Percentiles rank a stretch among this genome's conserved stretches.
Evolutionary conservation across 768 basidiomycete species (phyloP).

Genomic region (Leccinum fibrillosum): DNA sequence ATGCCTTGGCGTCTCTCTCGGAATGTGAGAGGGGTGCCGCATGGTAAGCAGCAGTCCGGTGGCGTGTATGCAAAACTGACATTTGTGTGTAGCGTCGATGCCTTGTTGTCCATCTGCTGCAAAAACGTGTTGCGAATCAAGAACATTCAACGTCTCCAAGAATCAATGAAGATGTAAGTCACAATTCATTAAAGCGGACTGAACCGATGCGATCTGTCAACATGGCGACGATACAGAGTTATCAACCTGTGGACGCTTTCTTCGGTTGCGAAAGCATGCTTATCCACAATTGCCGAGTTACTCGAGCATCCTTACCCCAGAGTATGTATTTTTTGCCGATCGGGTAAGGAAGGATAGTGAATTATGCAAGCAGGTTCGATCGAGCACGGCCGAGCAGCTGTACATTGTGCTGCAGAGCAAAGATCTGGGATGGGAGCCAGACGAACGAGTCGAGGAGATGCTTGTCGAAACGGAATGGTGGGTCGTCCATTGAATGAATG

Average conservation of each 20-base stretch:
- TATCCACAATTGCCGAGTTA: conserved; percentile 52
- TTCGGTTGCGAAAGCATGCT: conserved; percentile 39
- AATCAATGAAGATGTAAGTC: conserved; percentile 80
- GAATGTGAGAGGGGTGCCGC: conserved; percentile 44
- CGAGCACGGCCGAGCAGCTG: conserved; percentile 77
- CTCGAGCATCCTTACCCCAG: conserved; percentile 78
- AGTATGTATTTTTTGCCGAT: conserved; percentile 41
- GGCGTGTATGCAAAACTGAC: conserved; percentile 10
- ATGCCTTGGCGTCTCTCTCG: conserved; percentile 49
- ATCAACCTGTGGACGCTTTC: conserved; percentile 59
- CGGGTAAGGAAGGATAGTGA: conserved; percentile 6
- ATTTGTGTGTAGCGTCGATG: conserved; percentile 43
- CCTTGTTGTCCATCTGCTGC: conserved; percentile 53
- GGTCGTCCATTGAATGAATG: conserved; percentile 21
- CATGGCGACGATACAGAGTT: conserved; percentile 43
- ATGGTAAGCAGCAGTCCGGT: conserved; percentile 42
- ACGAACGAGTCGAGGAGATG: conserved; percentile 57
- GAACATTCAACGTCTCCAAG: conserved; percentile 76
- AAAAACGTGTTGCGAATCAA: conserved; percentile 69
- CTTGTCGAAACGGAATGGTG: conserved; percentile 84
- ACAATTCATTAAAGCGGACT: conserved; percentile 25
- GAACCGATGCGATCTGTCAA: conserved; percentile 9
- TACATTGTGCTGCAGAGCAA: conserved; percentile 73
- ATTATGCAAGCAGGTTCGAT: conserved; percentile 55
- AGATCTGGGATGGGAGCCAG: conserved; percentile 63